Evolutionary conservation across 192 early-diverging fungal species (phyloP), one percentile per base, ranked within the genome.

Genomic region (Coemansia sp.): DNA sequence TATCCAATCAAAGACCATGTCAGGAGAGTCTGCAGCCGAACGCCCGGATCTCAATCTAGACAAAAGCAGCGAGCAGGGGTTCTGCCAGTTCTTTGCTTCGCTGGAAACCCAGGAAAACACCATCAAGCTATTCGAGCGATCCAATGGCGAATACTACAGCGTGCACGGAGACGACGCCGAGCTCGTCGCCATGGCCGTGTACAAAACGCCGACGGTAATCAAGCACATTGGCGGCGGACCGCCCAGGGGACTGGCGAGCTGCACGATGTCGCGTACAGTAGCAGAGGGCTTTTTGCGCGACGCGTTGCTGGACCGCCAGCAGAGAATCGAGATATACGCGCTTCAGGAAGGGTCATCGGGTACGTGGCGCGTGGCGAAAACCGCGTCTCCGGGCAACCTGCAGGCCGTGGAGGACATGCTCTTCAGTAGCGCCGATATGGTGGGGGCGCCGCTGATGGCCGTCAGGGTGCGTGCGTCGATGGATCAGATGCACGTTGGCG

Each of bases 301-400:
- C 61, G 82, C 91, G 10, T 74, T 96, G 11, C 65, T 96, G 19
- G 83, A 82, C 39, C 82, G 85, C 64, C 87, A 91, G 60, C 83
- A 89, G 65, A 74, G 87, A 14, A 80, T 98, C 5, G 94, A 97
- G 66, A 93, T 98, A 20, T 94, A 92, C 92, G 78, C 72, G 35
- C 72, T 67, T 0, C 75, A 82, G 62, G 30, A 68, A 54, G 46
- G 48, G 20, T 58, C 65, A 1, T 60, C 58, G 46, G 59, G 51
- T 14, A 13, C 39, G 8, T 91, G 90, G 90, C 67, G 71, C 67
- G 39, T 85, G 0, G 35, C 60, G 1, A 58, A 74, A 27, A 78
- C 71, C 71, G 97, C 94, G n/a, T 98, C 95, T 0, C 97, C 97
- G 14, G 97, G 97, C 42, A 97, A 99, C 59, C 68, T 98, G 51